These are phyloP conservation scores for Ilex paraguariensis DNA, from an alignment of 305 asterid genomes.

Conservation along the genomic window DNA sequence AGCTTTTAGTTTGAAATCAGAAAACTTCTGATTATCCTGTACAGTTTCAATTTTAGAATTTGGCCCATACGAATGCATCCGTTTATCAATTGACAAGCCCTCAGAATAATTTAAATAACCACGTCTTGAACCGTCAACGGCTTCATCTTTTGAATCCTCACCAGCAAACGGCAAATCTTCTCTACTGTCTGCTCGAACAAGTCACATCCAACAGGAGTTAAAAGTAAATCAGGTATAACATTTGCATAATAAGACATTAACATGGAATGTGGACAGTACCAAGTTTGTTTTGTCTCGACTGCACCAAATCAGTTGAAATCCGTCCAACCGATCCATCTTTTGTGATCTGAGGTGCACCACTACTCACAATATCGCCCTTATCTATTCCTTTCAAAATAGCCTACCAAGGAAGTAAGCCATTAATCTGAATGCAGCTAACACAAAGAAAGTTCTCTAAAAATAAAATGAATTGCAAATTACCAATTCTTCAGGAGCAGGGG, in stretches of 20 bases:
- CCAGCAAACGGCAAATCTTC: conserved; percentile 42
- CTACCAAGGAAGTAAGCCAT: conserved; percentile 26
- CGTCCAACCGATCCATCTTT: conserved; percentile 64
- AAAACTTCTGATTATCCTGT: conserved; percentile 28
- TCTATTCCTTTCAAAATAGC: conserved; percentile 70
- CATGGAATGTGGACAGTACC: conserved; percentile 30
- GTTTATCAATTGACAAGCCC: conserved; percentile 29
- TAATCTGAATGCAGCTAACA: conserved; percentile 5
- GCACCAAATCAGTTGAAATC: conserved; percentile 48
- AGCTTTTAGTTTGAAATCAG: conserved; percentile 30
- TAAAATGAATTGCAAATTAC: conserved; percentile 27
- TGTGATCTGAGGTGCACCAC: conserved; percentile 67
- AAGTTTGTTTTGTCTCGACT: conserved; percentile 45
- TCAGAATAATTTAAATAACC: conserved; percentile 31
- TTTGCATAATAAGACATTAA: not conserved
- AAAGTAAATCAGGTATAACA: not conserved
- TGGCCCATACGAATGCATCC: conserved; percentile 21
- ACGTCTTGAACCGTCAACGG: conserved; percentile 30
- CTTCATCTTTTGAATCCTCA: conserved; percentile 47
- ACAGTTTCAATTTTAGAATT: conserved; percentile 28
- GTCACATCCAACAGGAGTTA: conserved; percentile 9
- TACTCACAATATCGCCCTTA: conserved; percentile 63
- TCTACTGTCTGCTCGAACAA: conserved; percentile 47
- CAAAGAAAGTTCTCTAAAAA: conserved; percentile 1
- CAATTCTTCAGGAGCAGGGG: conserved; percentile 57